Base-by-base conservation (phyloP, 1,139 yeast genomes). In the Candida sp. region DNA sequence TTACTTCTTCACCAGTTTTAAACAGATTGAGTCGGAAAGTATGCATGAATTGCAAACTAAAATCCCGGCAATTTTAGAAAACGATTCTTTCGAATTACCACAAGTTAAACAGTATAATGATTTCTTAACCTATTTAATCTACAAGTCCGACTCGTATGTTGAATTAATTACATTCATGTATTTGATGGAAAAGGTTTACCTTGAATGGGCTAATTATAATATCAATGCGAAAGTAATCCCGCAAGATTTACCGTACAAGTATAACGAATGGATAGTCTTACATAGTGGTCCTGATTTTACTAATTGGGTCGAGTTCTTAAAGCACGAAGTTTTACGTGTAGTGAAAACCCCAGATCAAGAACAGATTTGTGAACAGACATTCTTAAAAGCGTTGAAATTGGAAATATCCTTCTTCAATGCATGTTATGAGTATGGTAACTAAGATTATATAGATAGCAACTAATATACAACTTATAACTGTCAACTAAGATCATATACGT, bases 121-220 rank as follows among this genome's bases (percentile, higher is more conserved):
- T 1, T 66, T 59, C 36, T 53, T 77, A 47, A 55, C 57, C 3
- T 53, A 63, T 19, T 54, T 73, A 40, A 57, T 65, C 2, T 43
- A 48, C 15, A 60, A 64, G 8, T 50, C 60, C 22, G 46, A 49
- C 1, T 63, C 74, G 0, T 79, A 78, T 48, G 60, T 67, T 3
- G 73, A 75, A 48, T 42, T 75, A n/a, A 62, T 77, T 32, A 75
- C 81, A 1, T 66, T 66, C 36, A 50, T 68, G 42, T 77, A 69
- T 55, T 64, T 69, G 12, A 74, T 77, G 73, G 84, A 79, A 49
- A 67, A 68, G 40, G 75, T 75, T 2, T 79, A 79, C 48, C 63
- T 75, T 37, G 74, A 69, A 12, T 79, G 83, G 83, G 81, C 81
- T 1, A 66, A 69, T 34, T 52, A 59, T 38, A 60, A 64, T 39